Evolutionary conservation across 176 grass and related monocot species (phyloP).

Genomic region (Calamus simplicifolius): DNA sequence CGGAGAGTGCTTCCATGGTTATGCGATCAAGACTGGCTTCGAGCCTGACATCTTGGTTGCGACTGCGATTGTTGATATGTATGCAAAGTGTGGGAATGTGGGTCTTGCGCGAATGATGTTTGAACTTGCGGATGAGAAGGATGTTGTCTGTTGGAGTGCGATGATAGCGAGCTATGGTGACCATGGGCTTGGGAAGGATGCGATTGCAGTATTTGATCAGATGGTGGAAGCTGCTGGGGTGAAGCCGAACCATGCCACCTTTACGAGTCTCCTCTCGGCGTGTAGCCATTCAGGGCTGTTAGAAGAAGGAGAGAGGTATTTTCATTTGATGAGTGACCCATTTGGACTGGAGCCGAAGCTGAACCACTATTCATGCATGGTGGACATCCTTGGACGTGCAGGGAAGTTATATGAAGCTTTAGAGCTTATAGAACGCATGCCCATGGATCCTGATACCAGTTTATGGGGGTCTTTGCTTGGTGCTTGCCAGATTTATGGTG

Average conservation of each 20-base stretch:
- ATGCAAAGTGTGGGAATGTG: slow-evolving; percentile 15
- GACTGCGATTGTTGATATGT: slow-evolving; percentile 21
- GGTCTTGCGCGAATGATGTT: slow-evolving; percentile 5
- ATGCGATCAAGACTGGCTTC: slow-evolving; percentile 3
- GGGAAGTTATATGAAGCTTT: slow-evolving; percentile 25
- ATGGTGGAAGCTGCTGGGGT: slow-evolving; percentile 11
- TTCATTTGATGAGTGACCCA: slow-evolving; percentile 13
- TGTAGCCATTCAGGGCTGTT: slow-evolving; percentile 17
- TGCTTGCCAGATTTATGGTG: slow-evolving; percentile 20
- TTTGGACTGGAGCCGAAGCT: slow-evolving; percentile 10
- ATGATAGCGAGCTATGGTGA: slow-evolving; percentile 23
- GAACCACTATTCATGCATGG: slow-evolving; percentile 20
- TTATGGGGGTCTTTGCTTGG: slow-evolving; percentile 17
- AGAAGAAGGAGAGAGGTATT: slow-evolving; percentile 10
- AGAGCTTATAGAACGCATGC: slow-evolving; percentile 12
- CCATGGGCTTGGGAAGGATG: slow-evolving; percentile 5
- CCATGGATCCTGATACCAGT: slow-evolving; percentile 18
- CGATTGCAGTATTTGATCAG: slow-evolving; percentile 8
- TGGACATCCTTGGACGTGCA: slow-evolving; percentile 25
- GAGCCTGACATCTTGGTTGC: slow-evolving; percentile 11
- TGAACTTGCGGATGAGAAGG: slow-evolving; percentile 1
- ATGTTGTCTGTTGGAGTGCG: slow-evolving; percentile 22
- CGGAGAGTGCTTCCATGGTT: slow-evolving; percentile 9
- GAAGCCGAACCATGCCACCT: slow-evolving; percentile 11
- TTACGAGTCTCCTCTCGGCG: slow-evolving; percentile 23